Percentiles rank a stretch among this genome's conserved stretches.
phyloP scores from a whole-genome alignment of 768 basidiomycete genomes.

The Hypsizygus marmoreus region DNA sequence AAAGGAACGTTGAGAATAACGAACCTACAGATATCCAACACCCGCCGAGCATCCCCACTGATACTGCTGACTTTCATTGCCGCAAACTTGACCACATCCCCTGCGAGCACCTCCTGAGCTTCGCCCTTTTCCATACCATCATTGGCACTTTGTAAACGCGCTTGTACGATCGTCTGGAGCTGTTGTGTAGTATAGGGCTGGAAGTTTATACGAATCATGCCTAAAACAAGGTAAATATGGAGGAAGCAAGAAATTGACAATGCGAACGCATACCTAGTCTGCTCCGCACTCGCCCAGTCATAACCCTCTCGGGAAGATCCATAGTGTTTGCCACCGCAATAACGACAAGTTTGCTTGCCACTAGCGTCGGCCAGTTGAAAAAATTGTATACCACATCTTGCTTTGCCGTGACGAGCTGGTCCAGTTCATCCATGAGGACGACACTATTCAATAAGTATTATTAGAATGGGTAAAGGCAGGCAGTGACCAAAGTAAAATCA shows the following conservation, averaged over 20 bases:
- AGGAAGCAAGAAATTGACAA: background rate
- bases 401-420: slow-evolving; percentile 93
- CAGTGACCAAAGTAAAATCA: slow-evolving; percentile 36
- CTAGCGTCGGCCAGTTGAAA: slow-evolving; percentile 98
- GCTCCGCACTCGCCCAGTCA: slow-evolving; percentile 90
- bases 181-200: slow-evolving; percentile 81
- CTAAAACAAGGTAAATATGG: slow-evolving; percentile 40
- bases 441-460: slow-evolving; percentile 53
- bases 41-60: slow-evolving; percentile 92
- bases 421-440: slow-evolving; percentile 97
- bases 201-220: slow-evolving; percentile 92
- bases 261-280: slow-evolving; percentile 66
- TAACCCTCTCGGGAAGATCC: slow-evolving; percentile 93
- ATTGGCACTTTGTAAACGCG: slow-evolving; percentile 66
- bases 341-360: slow-evolving; percentile 87
- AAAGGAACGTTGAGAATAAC: slow-evolving; percentile 18
- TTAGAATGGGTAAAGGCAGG: slow-evolving; percentile 2
- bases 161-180: slow-evolving; percentile 84
- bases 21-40: slow-evolving; percentile 90
- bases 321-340: slow-evolving; percentile 98
- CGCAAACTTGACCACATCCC: slow-evolving; percentile 82
- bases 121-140: slow-evolving; percentile 50
- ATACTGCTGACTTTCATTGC: slow-evolving; percentile 72
- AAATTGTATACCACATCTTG: slow-evolving; percentile 99
- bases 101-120: slow-evolving; percentile 52